phyloP scores from a whole-genome alignment of 2,329 filamentous ascomycete species.

The Cladorrhinum sp. region DNA sequence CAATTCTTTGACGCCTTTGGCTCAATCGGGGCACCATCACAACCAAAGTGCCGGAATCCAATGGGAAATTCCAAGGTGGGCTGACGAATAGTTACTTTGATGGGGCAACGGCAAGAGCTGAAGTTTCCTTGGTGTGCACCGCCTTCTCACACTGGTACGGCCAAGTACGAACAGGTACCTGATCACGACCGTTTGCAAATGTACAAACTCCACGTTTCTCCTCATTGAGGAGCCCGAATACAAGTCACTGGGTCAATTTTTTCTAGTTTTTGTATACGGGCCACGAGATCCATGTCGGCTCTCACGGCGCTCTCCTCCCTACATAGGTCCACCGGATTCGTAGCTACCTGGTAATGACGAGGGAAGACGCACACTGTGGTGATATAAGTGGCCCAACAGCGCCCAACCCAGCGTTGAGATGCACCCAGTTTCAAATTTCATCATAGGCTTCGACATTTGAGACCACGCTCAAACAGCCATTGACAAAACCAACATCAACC shows the following conservation, averaged over 20 bases:
- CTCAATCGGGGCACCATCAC: not conserved
- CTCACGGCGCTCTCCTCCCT: not conserved
- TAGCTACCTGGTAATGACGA: slow-evolving; percentile 24
- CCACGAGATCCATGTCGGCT: slow-evolving; percentile 17
- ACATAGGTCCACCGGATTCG: slow-evolving; percentile 2
- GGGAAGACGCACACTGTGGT: slow-evolving; percentile 7
- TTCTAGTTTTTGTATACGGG: not conserved
- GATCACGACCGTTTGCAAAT: slow-evolving; percentile 1
- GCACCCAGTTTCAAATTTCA: slow-evolving; percentile 24
- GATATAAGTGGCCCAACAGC: slow-evolving; percentile 26
- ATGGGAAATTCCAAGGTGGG: not conserved
- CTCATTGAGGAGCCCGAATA: not conserved
- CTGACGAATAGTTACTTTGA: not conserved
- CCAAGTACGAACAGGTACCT: slow-evolving; percentile 1
- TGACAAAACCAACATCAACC: no score
- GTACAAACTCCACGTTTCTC: slow-evolving; percentile 9
- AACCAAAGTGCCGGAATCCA: not conserved
- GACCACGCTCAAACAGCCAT: not conserved
- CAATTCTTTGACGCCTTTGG: not conserved
- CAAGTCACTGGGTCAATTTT: slow-evolving; percentile 15
- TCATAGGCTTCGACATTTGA: slow-evolving; percentile 11
- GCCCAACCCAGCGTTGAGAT: slow-evolving; percentile 18
- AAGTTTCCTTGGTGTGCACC: no score
- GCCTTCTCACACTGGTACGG: no score
- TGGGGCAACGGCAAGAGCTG: not conserved